These are phyloP conservation scores for Pigoraptor vietnamica DNA, from an alignment of 78 protist species.

Conservation along the genomic window DNA sequence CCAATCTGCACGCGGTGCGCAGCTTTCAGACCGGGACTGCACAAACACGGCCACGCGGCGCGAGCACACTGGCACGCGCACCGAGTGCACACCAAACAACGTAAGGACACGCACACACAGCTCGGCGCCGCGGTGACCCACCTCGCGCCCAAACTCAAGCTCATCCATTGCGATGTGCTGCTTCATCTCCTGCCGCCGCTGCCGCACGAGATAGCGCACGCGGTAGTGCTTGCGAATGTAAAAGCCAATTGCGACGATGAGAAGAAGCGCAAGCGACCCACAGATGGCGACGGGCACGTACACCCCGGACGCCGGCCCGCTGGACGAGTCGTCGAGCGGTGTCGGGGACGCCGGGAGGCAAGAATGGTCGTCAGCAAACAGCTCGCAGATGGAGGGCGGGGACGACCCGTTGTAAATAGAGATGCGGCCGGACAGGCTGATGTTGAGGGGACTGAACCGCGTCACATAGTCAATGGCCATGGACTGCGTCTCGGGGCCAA, in stretches of 20 bases:
- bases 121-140: no score
- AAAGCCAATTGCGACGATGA: background rate
- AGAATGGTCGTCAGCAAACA: background rate
- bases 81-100: background rate
- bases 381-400: background rate
- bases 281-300: background rate
- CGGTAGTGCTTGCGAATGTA: background rate
- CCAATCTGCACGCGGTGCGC: no score
- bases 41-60: no score
- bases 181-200: background rate
- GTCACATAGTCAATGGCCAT: background rate
- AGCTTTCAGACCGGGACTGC: no score
- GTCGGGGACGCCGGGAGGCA: background rate
- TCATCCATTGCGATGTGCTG: background rate
- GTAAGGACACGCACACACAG: no score
- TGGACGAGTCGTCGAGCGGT: background rate
- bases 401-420: background rate
- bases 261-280: background rate
- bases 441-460: background rate
- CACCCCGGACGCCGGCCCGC: background rate
- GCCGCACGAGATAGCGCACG: background rate
- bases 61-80: background rate
- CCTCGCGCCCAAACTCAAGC: background rate
- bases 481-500: background rate
- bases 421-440: background rate